These are phyloP conservation scores for Aspergillus saccharolyticus DNA, from an alignment of 495 filamentous ascomycete species.

Conservation along the genomic window DNA sequence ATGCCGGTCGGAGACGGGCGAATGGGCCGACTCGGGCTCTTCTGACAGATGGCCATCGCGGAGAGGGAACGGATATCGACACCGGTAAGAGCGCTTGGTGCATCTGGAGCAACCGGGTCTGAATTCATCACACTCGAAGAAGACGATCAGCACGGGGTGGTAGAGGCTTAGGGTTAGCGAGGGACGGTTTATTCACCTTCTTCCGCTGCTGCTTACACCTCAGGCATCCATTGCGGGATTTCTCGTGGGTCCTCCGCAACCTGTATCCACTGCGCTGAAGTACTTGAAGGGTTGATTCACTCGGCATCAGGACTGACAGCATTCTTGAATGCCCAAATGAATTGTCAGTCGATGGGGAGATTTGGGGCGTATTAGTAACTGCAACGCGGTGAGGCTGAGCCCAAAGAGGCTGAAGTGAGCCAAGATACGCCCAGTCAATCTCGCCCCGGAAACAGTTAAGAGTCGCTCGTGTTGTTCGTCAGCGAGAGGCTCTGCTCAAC, in stretches of 20 bases:
- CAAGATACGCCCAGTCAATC: background rate
- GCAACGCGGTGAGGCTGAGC: background rate
- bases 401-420: background rate
- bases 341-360: too few species aligned
- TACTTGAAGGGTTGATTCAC: background rate
- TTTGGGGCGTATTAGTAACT: background rate
- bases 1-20: conserved; percentile 3
- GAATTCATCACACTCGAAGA: conserved; percentile 22
- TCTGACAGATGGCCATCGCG: conserved; percentile 7
- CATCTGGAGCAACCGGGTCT: conserved; percentile 26
- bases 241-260: conserved; percentile 28
- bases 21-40: conserved; percentile 2
- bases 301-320: too few species aligned
- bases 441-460: too few species aligned
- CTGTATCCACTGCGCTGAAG: conserved; percentile 16
- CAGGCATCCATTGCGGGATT: conserved; percentile 32
- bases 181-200: conserved; percentile 22
- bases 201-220: conserved; percentile 34
- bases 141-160: conserved; percentile 1
- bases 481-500: too few species aligned
- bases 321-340: too few species aligned
- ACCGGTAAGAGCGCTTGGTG: conserved; percentile 16
- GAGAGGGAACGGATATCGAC: conserved; percentile 16
- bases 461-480: too few species aligned
- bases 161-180: background rate